Conservation (phyloP, 2,329 filamentous ascomycete genomes). For the Stemphylium lycopersici region DNA sequence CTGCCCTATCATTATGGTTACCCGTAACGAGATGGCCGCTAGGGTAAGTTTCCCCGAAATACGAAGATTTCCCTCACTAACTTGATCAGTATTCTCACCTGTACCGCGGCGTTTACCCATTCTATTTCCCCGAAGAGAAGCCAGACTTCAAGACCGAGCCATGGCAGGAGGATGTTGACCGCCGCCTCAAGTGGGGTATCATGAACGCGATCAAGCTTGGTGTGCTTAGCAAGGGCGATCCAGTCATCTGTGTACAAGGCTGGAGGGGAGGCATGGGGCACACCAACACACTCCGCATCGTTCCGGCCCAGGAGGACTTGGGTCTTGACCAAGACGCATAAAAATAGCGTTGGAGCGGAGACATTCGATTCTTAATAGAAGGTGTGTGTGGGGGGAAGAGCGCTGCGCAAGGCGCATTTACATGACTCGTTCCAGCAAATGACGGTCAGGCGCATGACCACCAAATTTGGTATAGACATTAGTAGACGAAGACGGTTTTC, state of each 20-base stretch:
- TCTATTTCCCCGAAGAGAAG: conserved; percentile 91
- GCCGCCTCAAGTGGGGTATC: conserved; percentile 97
- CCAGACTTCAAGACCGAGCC: conserved; percentile 91
- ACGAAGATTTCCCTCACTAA: conserved; percentile 20
- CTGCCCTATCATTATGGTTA: conserved; percentile 99
- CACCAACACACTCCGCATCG: conserved; percentile 75
- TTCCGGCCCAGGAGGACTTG: conserved; percentile 58
- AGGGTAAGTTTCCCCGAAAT: conserved; percentile 58
- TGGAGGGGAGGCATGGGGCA: conserved; percentile 92
- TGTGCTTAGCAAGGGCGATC: conserved; percentile 73
- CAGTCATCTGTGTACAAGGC: conserved; percentile 83
- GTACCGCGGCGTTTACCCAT: conserved; percentile 97
- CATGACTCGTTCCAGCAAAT: conserved; percentile 36
- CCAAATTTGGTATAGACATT: conserved; percentile 32
- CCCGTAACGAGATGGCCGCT: conserved; percentile 80
- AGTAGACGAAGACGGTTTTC: conserved; percentile 28
- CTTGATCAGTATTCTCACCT: conserved; percentile 75
- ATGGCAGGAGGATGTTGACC: conserved; percentile 99
- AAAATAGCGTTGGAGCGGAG: conserved; percentile 13
- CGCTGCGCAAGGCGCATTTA: conserved; percentile 17
- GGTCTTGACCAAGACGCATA: conserved; percentile 57
- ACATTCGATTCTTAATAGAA: conserved; percentile 18
- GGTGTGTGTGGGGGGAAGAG: conserved; percentile 20
- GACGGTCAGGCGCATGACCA: conserved; percentile 28
- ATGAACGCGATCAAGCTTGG: conserved; percentile 82